These are phyloP conservation scores for Yamadazyma laniorum DNA, from an alignment of 805 yeast species.

Conservation along the genomic window DNA sequence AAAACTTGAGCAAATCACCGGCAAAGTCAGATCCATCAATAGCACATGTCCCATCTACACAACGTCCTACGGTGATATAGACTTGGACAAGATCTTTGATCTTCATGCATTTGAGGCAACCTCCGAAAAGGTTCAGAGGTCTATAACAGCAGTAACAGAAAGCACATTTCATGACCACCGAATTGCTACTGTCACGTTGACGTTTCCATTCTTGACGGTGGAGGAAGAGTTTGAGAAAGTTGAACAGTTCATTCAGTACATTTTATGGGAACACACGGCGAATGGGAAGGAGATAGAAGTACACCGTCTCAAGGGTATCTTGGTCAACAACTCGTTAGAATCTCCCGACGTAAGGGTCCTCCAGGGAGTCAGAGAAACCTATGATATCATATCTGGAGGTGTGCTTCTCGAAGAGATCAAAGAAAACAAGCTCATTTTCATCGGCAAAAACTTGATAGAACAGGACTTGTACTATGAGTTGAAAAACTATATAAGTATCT, in stretches of 20 bases:
- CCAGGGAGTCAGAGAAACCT: slow-evolving; percentile 93
- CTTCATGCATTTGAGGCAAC: slow-evolving; percentile 68
- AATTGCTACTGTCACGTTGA: slow-evolving; percentile 32
- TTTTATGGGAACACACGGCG: slow-evolving; percentile 69
- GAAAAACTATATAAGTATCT: not conserved
- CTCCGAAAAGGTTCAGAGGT: slow-evolving; percentile 18
- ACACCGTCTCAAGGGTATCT: slow-evolving; percentile 78
- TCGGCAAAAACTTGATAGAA: slow-evolving; percentile 61
- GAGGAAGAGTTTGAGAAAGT: slow-evolving; percentile 42
- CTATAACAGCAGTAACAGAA: slow-evolving; percentile 15
- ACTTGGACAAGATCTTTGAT: slow-evolving; percentile 65
- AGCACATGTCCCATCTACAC: slow-evolving; percentile 62
- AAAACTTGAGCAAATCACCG: slow-evolving; percentile 28
- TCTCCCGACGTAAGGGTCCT: slow-evolving; percentile 51
- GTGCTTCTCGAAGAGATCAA: slow-evolving; percentile 33
- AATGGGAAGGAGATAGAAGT: slow-evolving; percentile 55
- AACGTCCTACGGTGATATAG: slow-evolving; percentile 74
- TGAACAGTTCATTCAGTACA: slow-evolving; percentile 63
- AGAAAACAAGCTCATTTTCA: slow-evolving; percentile 63
- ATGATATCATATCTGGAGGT: slow-evolving; percentile 63
- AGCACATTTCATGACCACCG: slow-evolving; percentile 38
- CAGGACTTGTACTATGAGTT: slow-evolving; percentile 17
- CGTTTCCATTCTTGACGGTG: slow-evolving; percentile 45
- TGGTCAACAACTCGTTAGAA: slow-evolving; percentile 35
- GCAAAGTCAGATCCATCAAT: slow-evolving; percentile 56